A percentile compares a stretch with the other conserved stretches of the same genome.
Conservation (phyloP, 1,284 basidiomycete species). For the Cryptococcus deneoformans region DNA sequence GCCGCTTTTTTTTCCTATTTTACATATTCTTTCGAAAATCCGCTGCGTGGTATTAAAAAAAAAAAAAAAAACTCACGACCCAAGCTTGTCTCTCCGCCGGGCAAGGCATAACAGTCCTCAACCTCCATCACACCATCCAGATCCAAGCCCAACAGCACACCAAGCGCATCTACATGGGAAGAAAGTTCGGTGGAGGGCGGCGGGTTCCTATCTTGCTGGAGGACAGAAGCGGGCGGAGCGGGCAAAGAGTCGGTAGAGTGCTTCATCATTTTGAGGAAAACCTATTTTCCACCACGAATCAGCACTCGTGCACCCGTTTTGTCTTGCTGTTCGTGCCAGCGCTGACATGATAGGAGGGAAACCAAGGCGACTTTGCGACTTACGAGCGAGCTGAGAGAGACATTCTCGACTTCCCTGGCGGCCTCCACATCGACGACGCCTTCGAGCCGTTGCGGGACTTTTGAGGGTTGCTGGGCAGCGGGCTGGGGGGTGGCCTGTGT, state of each 20-base stretch:
- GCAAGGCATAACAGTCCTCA: slow-evolving; percentile 88
- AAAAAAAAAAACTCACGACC: slow-evolving; percentile 26
- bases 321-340: no score
- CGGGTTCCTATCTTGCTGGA: slow-evolving; percentile 40
- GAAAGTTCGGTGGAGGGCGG: slow-evolving; percentile 43
- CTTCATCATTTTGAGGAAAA: slow-evolving; percentile 90
- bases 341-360: no score
- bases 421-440: slow-evolving; percentile 88
- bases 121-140: slow-evolving; percentile 87
- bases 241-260: slow-evolving; percentile 52
- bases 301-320: not conserved
- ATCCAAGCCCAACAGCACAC: slow-evolving; percentile 86
- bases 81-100: slow-evolving; percentile 40
- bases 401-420: slow-evolving; percentile 58
- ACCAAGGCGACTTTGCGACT: slow-evolving; percentile 41
- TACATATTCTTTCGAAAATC: no score
- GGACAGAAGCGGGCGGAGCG: slow-evolving; percentile 31
- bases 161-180: slow-evolving; percentile 62
- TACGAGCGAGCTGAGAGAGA: slow-evolving; percentile 83
- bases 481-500: slow-evolving; percentile 62
- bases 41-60: no score
- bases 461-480: slow-evolving; percentile 50
- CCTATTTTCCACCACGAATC: slow-evolving; percentile 54
- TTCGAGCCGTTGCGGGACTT: slow-evolving; percentile 81
- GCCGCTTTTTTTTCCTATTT: no score